Conservation (phyloP, 257 asterid species). For the Solanum paucissectum region DNA sequence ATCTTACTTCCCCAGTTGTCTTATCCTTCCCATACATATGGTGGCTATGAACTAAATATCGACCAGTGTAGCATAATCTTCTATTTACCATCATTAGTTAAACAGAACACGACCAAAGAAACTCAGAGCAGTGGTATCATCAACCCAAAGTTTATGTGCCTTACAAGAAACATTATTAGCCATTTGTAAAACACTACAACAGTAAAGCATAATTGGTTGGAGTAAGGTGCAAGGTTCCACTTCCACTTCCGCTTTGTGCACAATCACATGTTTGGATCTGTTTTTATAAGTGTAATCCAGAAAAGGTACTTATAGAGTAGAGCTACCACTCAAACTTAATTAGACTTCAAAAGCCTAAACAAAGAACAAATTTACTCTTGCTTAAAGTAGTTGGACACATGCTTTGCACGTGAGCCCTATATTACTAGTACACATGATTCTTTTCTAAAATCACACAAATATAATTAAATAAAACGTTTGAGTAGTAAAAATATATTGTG, state of each 20-base stretch:
- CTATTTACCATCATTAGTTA: neutral
- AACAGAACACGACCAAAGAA: neutral
- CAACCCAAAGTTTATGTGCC: neutral
- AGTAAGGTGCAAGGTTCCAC: neutral
- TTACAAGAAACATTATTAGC: neutral
- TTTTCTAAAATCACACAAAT: neutral
- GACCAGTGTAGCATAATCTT: neutral
- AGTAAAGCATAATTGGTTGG: neutral
- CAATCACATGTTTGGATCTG: neutral
- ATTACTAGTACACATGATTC: neutral
- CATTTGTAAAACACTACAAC: neutral
- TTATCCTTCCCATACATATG: neutral
- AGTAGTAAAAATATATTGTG: neutral
- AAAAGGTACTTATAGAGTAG: neutral
- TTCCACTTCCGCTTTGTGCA: neutral
- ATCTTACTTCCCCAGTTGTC: neutral
- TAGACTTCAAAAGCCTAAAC: neutral
- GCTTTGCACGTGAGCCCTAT: neutral
- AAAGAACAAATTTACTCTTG: neutral
- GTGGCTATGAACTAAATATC: neutral
- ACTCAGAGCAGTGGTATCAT: neutral
- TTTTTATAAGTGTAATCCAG: neutral
- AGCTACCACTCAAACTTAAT: neutral
- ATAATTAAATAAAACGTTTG: neutral
- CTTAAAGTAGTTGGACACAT: neutral